Percentiles rank a stretch among this genome's conserved stretches.
These are phyloP conservation scores for Rhododendron griersonianum DNA, from an alignment of 148 eudicot genomes.

Conservation along the genomic window DNA sequence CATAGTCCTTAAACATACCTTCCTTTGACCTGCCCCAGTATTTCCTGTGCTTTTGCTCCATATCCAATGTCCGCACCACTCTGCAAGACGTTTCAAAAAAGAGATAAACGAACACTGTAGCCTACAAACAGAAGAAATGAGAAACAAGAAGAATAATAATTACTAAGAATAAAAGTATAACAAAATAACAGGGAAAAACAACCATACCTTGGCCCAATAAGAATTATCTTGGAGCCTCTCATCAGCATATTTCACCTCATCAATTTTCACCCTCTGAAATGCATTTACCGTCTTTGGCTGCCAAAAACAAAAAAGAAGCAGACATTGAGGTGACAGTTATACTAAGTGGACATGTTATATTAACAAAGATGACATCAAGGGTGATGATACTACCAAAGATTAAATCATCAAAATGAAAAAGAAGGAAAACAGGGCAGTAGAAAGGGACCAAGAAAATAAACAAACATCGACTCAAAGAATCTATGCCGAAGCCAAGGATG, in stretches of 20 bases:
- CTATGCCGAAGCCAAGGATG: not conserved
- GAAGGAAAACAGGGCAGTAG: not conserved
- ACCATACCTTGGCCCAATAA: conserved; percentile 89
- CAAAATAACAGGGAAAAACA: conserved; percentile 3
- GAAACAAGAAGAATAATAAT: not conserved
- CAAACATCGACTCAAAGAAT: not conserved
- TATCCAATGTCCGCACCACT: conserved; percentile 87
- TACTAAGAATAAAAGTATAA: not conserved
- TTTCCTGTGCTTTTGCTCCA: conserved; percentile 95
- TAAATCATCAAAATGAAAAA: not conserved
- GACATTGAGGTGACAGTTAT: not conserved
- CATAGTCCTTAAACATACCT: conserved; percentile 39
- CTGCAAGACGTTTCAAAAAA: conserved; percentile 26
- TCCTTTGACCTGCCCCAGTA: conserved; percentile 89
- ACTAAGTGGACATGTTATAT: not conserved
- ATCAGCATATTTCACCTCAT: conserved; percentile 68
- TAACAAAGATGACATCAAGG: not conserved
- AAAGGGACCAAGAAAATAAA: not conserved
- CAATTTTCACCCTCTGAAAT: conserved; percentile 82
- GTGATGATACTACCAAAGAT: not conserved
- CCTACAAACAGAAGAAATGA: not conserved
- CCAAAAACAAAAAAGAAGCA: conserved; percentile 10
- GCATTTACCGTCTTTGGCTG: conserved; percentile 75
- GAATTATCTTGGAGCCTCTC: conserved; percentile 88
- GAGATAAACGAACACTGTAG: not conserved